A percentile compares a stretch with the other conserved stretches of the same genome.
Conservation (phyloP, 192 early-diverging fungal genomes). For the Dissophora globulifera region DNA sequence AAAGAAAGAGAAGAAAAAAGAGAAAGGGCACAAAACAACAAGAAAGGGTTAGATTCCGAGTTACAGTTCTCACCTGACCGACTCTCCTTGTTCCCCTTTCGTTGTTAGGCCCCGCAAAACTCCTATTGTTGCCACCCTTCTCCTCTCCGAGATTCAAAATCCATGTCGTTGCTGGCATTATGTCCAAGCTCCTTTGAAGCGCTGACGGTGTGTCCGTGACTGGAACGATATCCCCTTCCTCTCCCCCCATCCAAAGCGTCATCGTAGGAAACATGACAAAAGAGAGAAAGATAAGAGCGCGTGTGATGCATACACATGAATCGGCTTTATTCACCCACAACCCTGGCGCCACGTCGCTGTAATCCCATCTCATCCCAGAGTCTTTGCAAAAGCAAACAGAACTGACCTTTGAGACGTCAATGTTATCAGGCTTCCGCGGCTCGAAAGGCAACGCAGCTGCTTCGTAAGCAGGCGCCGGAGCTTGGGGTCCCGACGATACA, state of each 20-base stretch:
- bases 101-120: background rate
- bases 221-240: no score
- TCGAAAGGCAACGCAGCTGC: conserved; percentile 21
- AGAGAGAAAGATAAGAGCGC: no score
- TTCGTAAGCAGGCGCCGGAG: conserved; percentile 28
- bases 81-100: background rate
- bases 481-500: conserved; percentile 39
- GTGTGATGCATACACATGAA: conserved; percentile 20
- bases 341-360: background rate
- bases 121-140: background rate
- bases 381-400: conserved; percentile 18
- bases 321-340: conserved; percentile 40
- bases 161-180: no score
- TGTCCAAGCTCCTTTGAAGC: background rate
- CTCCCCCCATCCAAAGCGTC: no score
- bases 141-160: background rate
- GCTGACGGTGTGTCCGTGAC: no score
- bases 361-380: conserved; percentile 4
- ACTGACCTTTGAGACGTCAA: conserved; percentile 55
- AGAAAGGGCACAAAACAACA: no score
- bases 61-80: conserved; percentile 1
- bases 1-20: background rate
- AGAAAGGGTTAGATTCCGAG: conserved; percentile 15
- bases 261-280: conserved; percentile 18
- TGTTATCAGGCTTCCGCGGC: conserved; percentile 41